phyloP scores from a whole-genome alignment of 2,329 filamentous ascomycete species.

The Fusarium palustre region DNA sequence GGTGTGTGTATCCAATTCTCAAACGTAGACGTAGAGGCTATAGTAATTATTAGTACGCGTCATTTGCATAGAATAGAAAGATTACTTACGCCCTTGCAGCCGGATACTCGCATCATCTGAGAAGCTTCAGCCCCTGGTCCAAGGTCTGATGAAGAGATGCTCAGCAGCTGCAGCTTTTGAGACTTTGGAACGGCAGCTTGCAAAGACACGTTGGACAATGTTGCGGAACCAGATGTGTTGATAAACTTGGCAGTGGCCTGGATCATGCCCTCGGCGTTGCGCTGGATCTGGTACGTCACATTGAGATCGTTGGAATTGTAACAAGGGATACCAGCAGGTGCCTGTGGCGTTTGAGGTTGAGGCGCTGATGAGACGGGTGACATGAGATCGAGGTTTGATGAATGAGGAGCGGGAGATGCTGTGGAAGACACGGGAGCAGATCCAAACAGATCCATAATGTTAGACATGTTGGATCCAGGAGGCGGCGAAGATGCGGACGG shows the following conservation, averaged over 20 bases:
- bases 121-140: slow-evolving; percentile 83
- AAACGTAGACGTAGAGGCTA: slow-evolving; percentile 87
- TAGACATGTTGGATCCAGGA: slow-evolving; percentile 69
- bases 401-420: slow-evolving; percentile 52
- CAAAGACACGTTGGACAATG: slow-evolving; percentile 80
- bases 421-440: slow-evolving; percentile 56
- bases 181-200: slow-evolving; percentile 97
- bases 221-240: slow-evolving; percentile 75
- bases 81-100: slow-evolving; percentile 87
- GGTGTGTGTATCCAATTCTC: slow-evolving; percentile 83
- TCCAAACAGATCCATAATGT: slow-evolving; percentile 92
- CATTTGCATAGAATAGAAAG: background rate
- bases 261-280: slow-evolving; percentile 81
- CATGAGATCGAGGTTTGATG: slow-evolving; percentile 63
- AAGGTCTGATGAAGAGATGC: slow-evolving; percentile 85
- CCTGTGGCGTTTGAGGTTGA: slow-evolving; percentile 54
- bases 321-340: slow-evolving; percentile 71
- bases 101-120: slow-evolving; percentile 88
- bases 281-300: slow-evolving; percentile 85
- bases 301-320: slow-evolving; percentile 89
- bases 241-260: slow-evolving; percentile 87
- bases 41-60: slow-evolving; percentile 14
- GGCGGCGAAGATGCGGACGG: slow-evolving; percentile 57
- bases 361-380: slow-evolving; percentile 57
- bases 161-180: slow-evolving; percentile 91